Percentiles rank a stretch among this genome's conserved stretches.
Evolutionary conservation across 1,284 basidiomycete species (phyloP).

Genomic region (Taiwanofungus camphoratus): DNA sequence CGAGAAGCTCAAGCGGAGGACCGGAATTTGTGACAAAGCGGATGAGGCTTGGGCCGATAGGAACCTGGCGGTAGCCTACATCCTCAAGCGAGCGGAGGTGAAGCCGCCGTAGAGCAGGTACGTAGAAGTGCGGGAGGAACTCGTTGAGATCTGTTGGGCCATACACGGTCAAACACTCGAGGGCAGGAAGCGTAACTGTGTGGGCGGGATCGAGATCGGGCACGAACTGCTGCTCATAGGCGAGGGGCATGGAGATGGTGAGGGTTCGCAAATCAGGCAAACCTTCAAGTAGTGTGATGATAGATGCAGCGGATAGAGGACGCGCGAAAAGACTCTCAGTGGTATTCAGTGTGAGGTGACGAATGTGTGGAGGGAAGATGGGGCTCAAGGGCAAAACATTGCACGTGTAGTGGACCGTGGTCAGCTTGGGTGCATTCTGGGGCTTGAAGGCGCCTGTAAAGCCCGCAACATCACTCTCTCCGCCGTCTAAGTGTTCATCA

Average conservation of each 20-base stretch:
- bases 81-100: constrained; percentile 42
- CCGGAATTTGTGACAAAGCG: constrained; percentile 36
- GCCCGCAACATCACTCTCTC: constrained; percentile 6
- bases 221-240: constrained; percentile 31
- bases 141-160: constrained; percentile 39
- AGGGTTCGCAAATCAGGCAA: constrained; percentile 32
- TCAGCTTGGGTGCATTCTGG: constrained; percentile 31
- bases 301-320: constrained; percentile 27
- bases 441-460: constrained; percentile 27
- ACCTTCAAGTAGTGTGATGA: constrained; percentile 20
- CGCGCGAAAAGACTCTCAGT: constrained; percentile 19
- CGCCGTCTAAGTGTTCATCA: constrained; percentile 13
- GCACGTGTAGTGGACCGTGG: constrained; percentile 28
- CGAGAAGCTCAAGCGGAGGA: constrained; percentile 42
- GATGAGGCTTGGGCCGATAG: constrained; percentile 33
- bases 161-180: constrained; percentile 37
- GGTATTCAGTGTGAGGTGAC: constrained; percentile 30
- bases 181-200: constrained; percentile 30
- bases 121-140: constrained; percentile 36
- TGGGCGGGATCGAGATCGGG: constrained; percentile 24
- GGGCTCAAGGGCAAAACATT: constrained; percentile 30
- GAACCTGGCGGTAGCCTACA: constrained; percentile 32
- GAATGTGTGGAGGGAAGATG: constrained; percentile 35
- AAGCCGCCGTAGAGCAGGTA: constrained; percentile 40
- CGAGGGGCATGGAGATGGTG: constrained; percentile 35